A percentile compares a stretch with the other conserved stretches of the same genome.
These are phyloP conservation scores for Omphalea diandra DNA, from an alignment of 441 rosid species.

Conservation along the genomic window DNA sequence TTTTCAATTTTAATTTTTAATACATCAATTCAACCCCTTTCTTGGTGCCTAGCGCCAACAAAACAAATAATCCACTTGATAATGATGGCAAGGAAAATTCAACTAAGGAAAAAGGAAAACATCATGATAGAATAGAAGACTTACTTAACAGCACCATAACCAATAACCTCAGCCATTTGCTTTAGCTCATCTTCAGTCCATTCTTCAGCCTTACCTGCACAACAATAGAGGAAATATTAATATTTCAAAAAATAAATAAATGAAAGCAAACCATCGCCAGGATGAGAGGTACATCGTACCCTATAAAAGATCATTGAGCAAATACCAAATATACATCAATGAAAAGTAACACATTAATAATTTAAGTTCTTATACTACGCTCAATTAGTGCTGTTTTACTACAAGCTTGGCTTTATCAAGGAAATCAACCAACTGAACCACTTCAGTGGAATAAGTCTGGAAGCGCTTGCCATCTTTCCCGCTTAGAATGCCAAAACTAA, in stretches of 20 bases:
- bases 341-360: constrained; percentile 2
- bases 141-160: constrained; percentile 96
- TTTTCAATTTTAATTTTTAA: too few species aligned
- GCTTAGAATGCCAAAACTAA: constrained; percentile 84
- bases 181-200: constrained; percentile 87
- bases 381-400: constrained; percentile 68
- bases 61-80: neutral
- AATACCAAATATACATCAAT: neutral
- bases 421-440: constrained; percentile 88
- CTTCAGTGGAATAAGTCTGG: constrained; percentile 77
- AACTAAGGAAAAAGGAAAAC: neutral
- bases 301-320: neutral
- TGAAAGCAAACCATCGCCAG: neutral
- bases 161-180: constrained; percentile 85
- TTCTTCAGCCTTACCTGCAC: constrained; percentile 77
- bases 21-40: too few species aligned
- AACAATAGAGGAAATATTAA: constrained; percentile 12
- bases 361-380: constrained; percentile 58
- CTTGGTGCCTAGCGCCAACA: too few species aligned
- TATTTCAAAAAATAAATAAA: too few species aligned
- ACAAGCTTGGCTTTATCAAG: constrained; percentile 87
- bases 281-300: neutral
- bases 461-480: constrained; percentile 96
- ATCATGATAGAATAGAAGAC: constrained; percentile 22
- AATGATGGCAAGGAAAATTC: neutral